phyloP scores from a whole-genome alignment of 345 rosid genomes.

The Brassica incana region DNA sequence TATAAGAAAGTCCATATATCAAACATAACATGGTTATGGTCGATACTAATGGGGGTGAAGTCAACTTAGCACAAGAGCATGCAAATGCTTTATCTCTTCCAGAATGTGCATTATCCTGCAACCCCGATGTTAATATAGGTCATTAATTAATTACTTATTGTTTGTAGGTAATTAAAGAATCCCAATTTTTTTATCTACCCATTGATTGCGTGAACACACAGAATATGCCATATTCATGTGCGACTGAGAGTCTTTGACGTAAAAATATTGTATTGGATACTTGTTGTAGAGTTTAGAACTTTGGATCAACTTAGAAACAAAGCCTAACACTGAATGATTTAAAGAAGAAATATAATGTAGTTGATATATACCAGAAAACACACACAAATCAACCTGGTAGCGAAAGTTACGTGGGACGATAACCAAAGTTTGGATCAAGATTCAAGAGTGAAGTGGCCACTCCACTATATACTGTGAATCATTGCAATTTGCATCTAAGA shows the following conservation, averaged over 20 bases:
- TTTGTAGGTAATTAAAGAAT: no score
- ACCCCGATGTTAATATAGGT: no score
- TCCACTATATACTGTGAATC: constrained; percentile 8
- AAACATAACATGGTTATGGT: no score
- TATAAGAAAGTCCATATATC: no score
- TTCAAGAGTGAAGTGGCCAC: constrained; percentile 6
- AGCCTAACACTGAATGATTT: neutral
- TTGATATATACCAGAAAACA: neutral
- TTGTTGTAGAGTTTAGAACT: neutral
- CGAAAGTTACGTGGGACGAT: neutral
- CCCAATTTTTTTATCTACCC: neutral
- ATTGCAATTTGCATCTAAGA: neutral
- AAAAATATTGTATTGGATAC: neutral
- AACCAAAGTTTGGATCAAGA: neutral
- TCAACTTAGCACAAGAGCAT: no score
- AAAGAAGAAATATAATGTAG: neutral
- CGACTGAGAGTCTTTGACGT: neutral
- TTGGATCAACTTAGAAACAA: neutral
- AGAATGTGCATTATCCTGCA: no score
- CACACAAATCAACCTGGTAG: neutral
- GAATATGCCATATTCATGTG: neutral
- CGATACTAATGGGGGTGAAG: no score
- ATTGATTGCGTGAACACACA: neutral
- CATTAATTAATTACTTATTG: no score
- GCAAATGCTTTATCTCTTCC: no score